Evolutionary conservation across 2,329 filamentous ascomycete species (phyloP).

Genomic region (Epichloe bromicola): DNA sequence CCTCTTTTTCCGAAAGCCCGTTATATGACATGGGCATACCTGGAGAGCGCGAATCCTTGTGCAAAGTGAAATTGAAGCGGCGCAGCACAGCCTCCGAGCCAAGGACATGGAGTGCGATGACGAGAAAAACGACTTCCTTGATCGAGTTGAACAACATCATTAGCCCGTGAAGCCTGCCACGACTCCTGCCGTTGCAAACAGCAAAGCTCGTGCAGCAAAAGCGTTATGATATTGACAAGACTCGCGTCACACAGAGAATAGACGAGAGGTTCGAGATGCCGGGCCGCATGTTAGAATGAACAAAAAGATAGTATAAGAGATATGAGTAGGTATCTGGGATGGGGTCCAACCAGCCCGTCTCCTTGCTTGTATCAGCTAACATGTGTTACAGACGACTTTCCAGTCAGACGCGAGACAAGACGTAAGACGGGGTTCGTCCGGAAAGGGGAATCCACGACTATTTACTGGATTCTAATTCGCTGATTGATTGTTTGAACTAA

Average conservation of each 20-base stretch:
- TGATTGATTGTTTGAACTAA: neutral
- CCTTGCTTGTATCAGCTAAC: neutral
- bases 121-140: neutral
- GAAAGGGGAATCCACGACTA: neutral
- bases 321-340: neutral
- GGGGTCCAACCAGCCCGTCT: neutral
- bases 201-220: neutral
- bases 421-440: neutral
- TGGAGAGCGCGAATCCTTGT: constrained; percentile 1
- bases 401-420: neutral
- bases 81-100: neutral
- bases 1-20: too few relatives aligned
- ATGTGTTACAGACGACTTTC: neutral
- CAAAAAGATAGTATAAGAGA: too few relatives aligned
- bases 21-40: neutral
- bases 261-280: too few relatives aligned
- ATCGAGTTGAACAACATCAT: neutral
- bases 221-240: too few relatives aligned
- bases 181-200: neutral
- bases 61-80: constrained; percentile 2
- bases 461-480: neutral
- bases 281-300: too few relatives aligned
- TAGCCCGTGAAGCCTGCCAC: neutral
- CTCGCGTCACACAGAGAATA: too few relatives aligned
- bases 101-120: neutral